A percentile compares a stretch with the other conserved stretches of the same genome.
Conservation (phyloP, 441 rosid species). For the Aquilaria agallochum region DNA sequence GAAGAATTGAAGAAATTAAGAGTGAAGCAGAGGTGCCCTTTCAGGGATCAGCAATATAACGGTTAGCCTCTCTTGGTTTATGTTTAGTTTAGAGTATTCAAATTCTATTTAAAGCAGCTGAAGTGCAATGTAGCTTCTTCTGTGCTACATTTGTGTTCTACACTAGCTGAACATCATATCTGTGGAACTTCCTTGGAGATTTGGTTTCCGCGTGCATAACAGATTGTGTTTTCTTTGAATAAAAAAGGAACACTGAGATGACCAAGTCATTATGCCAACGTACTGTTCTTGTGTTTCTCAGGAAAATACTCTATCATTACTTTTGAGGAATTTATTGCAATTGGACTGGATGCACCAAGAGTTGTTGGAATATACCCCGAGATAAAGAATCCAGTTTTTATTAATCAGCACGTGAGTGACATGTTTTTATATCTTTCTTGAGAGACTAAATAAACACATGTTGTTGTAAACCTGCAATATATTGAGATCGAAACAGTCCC, state of each 20-base stretch:
- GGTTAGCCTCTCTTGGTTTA: slow-evolving; percentile 39
- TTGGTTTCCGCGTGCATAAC: no score
- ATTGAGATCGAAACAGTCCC: no score
- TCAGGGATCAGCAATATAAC: slow-evolving; percentile 84
- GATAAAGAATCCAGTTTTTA: slow-evolving; percentile 83
- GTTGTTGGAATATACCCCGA: slow-evolving; percentile 97
- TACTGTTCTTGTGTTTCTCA: slow-evolving; percentile 21
- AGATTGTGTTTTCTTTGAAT: slow-evolving; percentile 1
- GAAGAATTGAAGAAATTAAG: slow-evolving; percentile 66
- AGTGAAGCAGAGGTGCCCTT: slow-evolving; percentile 69
- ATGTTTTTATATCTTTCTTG: no score
- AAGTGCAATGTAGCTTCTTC: no score
- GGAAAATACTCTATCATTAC: slow-evolving; percentile 81
- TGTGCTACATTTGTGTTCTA: no score
- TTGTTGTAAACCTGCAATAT: no score
- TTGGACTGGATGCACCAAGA: slow-evolving; percentile 83
- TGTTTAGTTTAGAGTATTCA: slow-evolving; percentile 4
- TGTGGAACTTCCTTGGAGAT: no score
- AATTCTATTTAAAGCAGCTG: neutral
- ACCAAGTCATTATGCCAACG: no score
- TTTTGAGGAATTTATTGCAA: slow-evolving; percentile 86
- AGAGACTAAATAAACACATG: no score
- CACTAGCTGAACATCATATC: no score
- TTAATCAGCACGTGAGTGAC: slow-evolving; percentile 68
- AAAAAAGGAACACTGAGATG: no score